Conservation (phyloP, 1,139 yeast genomes). For the Pichia sp. region DNA sequence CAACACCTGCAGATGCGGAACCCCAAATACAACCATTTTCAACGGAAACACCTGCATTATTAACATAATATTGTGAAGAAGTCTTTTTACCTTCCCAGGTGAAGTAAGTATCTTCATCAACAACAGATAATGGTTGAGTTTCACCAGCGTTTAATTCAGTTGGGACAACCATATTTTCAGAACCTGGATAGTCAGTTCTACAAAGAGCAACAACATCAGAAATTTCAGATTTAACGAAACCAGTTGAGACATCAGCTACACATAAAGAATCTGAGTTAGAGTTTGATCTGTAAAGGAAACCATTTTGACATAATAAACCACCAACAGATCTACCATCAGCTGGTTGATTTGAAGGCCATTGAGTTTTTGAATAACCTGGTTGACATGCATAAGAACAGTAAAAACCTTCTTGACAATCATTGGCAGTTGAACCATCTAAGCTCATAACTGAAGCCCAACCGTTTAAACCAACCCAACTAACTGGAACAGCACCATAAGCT, state of each 20-base stretch:
- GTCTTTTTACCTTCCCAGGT: constrained; percentile 77
- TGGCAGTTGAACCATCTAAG: constrained; percentile 49
- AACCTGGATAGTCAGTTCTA: constrained; percentile 98
- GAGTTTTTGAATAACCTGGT: constrained; percentile 95
- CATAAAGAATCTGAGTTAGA: constrained; percentile 58
- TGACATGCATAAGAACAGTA: constrained; percentile 97
- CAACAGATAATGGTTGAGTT: constrained; percentile 65
- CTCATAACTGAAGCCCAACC: constrained; percentile 87
- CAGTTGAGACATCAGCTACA: constrained; percentile 73
- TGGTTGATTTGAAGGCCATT: constrained; percentile 89
- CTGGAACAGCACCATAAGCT: constrained; percentile 68
- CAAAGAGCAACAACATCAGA: constrained; percentile 72
- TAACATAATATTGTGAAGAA: constrained; percentile 94
- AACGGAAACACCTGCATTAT: constrained; percentile 87
- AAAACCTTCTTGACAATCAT: constrained; percentile 75
- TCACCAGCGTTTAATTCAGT: constrained; percentile 71
- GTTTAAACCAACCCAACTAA: constrained; percentile 75
- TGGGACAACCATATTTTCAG: constrained; percentile 96
- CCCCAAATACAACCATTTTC: constrained; percentile 97
- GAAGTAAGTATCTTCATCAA: constrained; percentile 71
- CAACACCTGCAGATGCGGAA: constrained; percentile 65
- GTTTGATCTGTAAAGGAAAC: constrained; percentile 77
- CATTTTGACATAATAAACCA: constrained; percentile 75
- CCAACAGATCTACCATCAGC: constrained; percentile 84
- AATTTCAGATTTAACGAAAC: constrained; percentile 62